phyloP scores from a whole-genome alignment of 371 early-diverging fungal genomes.

The Apophysomyces sp. region DNA sequence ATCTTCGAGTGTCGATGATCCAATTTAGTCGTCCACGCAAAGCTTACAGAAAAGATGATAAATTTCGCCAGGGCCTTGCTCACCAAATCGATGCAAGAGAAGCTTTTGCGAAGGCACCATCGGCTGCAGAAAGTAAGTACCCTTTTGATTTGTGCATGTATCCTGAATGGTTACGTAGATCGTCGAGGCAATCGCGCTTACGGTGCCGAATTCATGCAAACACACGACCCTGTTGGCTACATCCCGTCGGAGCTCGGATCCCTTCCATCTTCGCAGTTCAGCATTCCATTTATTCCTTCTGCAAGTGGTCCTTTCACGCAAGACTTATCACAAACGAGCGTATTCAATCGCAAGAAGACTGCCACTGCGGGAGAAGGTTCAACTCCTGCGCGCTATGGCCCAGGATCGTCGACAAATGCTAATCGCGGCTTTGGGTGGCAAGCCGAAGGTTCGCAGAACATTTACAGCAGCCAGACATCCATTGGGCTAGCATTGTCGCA shows the following conservation, averaged over 20 bases:
- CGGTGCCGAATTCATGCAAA: constrained; percentile 58
- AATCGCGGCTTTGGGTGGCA: constrained; percentile 42
- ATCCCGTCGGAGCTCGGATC: constrained; percentile 60
- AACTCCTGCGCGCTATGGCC: constrained; percentile 35
- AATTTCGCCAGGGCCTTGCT: constrained; percentile 64
- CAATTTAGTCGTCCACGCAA: constrained; percentile 81
- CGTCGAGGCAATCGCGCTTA: constrained; percentile 52
- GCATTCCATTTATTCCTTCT: constrained; percentile 62
- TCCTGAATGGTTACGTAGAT: constrained; percentile 18
- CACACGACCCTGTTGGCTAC: constrained; percentile 59
- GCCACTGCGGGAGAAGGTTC: constrained; percentile 9
- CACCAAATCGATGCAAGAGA: constrained; percentile 70
- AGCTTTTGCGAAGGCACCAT: constrained; percentile 62
- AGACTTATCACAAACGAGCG: constrained; percentile 60
- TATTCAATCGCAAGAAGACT: constrained; percentile 38
- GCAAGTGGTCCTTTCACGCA: constrained; percentile 72
- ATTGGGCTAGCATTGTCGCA: constrained; percentile 61
- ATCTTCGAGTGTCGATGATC: constrained; percentile 83
- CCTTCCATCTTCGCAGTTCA: constrained; percentile 56
- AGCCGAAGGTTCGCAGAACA: constrained; percentile 33
- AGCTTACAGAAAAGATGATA: constrained; percentile 59
- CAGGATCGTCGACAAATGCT: constrained; percentile 41
- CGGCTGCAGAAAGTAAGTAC: constrained; percentile 45
- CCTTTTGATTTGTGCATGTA: constrained; percentile 2
- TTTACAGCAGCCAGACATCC: constrained; percentile 54